These are phyloP conservation scores for Paraglomus brasilianum DNA, from an alignment of 192 early-diverging fungal species.

Conservation along the genomic window DNA sequence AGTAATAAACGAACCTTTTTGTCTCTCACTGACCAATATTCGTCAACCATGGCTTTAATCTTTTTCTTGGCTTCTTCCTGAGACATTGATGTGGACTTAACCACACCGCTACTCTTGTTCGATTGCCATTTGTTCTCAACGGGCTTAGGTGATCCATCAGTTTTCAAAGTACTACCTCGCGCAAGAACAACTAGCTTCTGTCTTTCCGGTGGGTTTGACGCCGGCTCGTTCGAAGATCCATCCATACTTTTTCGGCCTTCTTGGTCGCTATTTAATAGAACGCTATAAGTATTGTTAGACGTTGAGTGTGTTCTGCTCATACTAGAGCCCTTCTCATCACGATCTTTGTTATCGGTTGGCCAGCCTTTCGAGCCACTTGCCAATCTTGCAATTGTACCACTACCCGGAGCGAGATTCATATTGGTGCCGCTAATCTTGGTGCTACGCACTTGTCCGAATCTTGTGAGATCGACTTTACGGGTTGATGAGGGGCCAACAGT, in stretches of 20 bases:
- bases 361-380: slow-evolving; percentile 47
- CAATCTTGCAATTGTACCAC: slow-evolving; percentile 43
- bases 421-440: slow-evolving; percentile 44
- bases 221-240: not conserved
- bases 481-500: slow-evolving; percentile 55
- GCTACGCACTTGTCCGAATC: slow-evolving; percentile 72
- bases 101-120: slow-evolving; percentile 37
- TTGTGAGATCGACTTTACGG: slow-evolving; percentile 65
- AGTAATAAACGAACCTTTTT: slow-evolving; percentile 35
- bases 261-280: slow-evolving; percentile 41
- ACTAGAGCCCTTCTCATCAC: slow-evolving; percentile 42
- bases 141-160: slow-evolving; percentile 29
- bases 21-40: slow-evolving; percentile 29
- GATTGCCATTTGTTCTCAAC: not conserved
- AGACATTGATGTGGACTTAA: slow-evolving; percentile 36
- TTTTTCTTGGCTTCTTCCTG: slow-evolving; percentile 31
- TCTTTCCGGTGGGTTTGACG: slow-evolving; percentile 24
- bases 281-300: slow-evolving; percentile 44
- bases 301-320: slow-evolving; percentile 45
- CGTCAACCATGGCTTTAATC: slow-evolving; percentile 37
- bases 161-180: slow-evolving; percentile 16
- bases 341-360: slow-evolving; percentile 46
- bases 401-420: slow-evolving; percentile 57
- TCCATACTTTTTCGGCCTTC: slow-evolving; percentile 34
- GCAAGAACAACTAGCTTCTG: slow-evolving; percentile 24